A percentile compares a stretch with the other conserved stretches of the same genome.
phyloP scores from a whole-genome alignment of 768 basidiomycete species.

The Lactarius akahatsu region DNA sequence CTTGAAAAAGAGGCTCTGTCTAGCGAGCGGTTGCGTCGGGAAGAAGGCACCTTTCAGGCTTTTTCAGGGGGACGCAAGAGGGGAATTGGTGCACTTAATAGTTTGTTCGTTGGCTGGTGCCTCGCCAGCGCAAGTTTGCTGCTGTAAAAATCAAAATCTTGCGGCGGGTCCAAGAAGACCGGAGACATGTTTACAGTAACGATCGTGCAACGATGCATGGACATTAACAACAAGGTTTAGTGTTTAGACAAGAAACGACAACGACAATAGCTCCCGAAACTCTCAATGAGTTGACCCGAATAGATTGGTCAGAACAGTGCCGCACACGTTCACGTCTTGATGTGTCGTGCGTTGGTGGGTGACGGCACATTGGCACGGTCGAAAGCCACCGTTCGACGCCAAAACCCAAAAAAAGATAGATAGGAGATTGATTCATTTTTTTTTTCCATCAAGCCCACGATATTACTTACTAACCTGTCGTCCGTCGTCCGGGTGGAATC shows the following conservation, averaged over 20 bases:
- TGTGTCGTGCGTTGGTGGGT: background rate
- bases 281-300: background rate
- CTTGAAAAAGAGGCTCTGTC: background rate
- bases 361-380: background rate
- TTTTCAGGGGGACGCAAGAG: background rate
- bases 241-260: constrained; percentile 7
- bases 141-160: background rate
- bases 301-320: background rate
- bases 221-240: constrained; percentile 21
- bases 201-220: background rate
- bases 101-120: background rate
- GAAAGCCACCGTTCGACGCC: background rate
- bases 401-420: background rate
- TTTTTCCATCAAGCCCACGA: background rate
- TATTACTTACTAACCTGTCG: background rate
- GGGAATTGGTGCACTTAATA: background rate
- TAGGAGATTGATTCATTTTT: background rate
- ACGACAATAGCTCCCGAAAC: background rate
- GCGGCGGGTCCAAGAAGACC: background rate
- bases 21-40: background rate
- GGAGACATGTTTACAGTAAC: background rate
- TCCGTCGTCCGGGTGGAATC: background rate
- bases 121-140: background rate
- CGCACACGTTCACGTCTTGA: background rate
- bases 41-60: background rate